Conservation (phyloP, 306 rosid genomes). For the Amphicarpaea edgeworthii region DNA sequence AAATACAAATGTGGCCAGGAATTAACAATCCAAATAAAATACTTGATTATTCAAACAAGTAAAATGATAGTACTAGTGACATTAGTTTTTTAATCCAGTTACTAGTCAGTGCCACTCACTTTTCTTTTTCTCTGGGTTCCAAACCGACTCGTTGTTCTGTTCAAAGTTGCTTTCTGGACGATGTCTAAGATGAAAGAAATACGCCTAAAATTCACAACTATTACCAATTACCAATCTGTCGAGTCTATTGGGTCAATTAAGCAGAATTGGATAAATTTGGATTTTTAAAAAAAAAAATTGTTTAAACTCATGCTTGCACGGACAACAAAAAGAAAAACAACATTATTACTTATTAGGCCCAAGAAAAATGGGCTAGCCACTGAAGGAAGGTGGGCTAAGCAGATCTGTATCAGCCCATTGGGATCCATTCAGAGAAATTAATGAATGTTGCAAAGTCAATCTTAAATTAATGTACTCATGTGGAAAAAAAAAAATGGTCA, state of each 20-base stretch:
- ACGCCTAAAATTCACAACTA: too few relatives aligned
- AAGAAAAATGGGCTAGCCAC: neutral
- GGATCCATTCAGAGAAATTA: neutral
- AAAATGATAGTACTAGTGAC: neutral
- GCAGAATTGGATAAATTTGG: too few relatives aligned
- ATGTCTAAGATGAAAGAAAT: too few relatives aligned
- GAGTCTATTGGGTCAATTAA: too few relatives aligned
- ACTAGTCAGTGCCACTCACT: neutral
- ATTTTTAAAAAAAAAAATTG: too few relatives aligned
- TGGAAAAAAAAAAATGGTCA: constrained; percentile 37
- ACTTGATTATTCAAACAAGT: neutral
- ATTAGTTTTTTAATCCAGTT: neutral
- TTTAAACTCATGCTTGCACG: too few relatives aligned
- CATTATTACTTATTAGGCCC: too few relatives aligned
- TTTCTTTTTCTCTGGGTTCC: neutral
- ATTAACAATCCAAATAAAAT: constrained; percentile 35
- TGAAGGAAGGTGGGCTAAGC: neutral
- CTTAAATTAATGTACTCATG: constrained; percentile 1
- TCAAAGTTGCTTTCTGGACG: too few relatives aligned
- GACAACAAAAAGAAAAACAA: too few relatives aligned
- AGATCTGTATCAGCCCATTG: neutral
- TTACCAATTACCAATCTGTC: too few relatives aligned
- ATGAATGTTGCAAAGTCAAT: constrained; percentile 20
- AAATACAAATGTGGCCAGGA: neutral
- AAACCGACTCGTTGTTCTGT: neutral